A percentile compares a stretch with the other conserved stretches of the same genome.
These are phyloP conservation scores for Vitis vinifera DNA, from an alignment of 164 flowering plant genomes.

Conservation along the genomic window DNA sequence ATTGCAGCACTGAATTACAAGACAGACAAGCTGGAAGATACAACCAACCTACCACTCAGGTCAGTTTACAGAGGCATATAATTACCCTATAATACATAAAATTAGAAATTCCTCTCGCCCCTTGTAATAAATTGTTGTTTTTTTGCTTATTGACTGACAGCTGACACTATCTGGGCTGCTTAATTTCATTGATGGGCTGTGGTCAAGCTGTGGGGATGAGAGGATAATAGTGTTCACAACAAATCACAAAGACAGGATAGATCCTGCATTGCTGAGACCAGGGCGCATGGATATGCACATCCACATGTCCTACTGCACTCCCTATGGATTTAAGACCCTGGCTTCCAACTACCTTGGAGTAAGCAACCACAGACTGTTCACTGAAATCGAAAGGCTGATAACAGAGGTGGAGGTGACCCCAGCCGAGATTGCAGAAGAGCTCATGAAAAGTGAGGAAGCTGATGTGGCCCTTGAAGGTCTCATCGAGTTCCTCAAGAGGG, in stretches of 20 bases:
- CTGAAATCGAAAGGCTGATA: conserved; percentile 10
- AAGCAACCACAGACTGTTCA: neutral
- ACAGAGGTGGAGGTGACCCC: conserved; percentile 23
- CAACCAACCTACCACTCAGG: conserved; percentile 9
- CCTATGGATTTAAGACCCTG: conserved; percentile 17
- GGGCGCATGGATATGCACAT: conserved; percentile 33
- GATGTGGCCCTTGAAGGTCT: conserved; percentile 15
- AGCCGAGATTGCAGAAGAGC: conserved; percentile 31
- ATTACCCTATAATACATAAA: too few relatives aligned
- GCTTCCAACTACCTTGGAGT: conserved; percentile 22
- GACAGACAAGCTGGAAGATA: conserved; percentile 3
- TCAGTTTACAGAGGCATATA: neutral
- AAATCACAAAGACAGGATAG: conserved; percentile 25
- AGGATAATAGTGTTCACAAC: conserved; percentile 28
- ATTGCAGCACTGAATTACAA: conserved; percentile 20
- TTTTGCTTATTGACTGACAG: conserved; percentile 5
- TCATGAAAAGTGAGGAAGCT: conserved; percentile 18
- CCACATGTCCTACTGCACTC: conserved; percentile 26
- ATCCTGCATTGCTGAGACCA: conserved; percentile 28
- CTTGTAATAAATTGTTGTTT: neutral
- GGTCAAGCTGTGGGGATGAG: conserved; percentile 38
- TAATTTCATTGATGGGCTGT: conserved; percentile 28
- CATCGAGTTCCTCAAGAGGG: neutral
- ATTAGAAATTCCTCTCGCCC: neutral
- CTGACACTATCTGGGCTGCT: conserved; percentile 24